A percentile compares a stretch with the other conserved stretches of the same genome.
Evolutionary conservation across 2,329 filamentous ascomycete species (phyloP).

Genomic region (Fonsecaea multimorphosa): DNA sequence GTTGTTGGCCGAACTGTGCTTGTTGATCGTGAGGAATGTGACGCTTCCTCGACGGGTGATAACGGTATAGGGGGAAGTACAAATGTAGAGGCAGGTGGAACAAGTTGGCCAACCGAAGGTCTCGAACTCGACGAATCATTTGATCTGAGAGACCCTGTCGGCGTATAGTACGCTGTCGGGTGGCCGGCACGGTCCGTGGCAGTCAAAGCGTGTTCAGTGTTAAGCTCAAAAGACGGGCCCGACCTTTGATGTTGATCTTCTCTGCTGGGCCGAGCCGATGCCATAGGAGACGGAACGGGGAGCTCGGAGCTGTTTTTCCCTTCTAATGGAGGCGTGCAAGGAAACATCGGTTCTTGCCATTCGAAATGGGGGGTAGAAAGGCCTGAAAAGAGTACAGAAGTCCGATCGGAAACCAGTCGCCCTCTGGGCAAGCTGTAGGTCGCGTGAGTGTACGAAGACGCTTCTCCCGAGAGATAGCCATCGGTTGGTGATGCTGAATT

Average conservation of each 20-base stretch:
- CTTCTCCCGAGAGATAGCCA: conserved; percentile 41
- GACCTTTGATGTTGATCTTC: conserved; percentile 30
- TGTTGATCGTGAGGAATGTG: conserved; percentile 67
- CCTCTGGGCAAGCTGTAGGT: conserved; percentile 85
- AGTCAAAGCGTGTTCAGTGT: conserved; percentile 22
- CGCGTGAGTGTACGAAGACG: conserved; percentile 82
- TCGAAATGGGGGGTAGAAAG: conserved; percentile 62
- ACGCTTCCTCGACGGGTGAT: conserved; percentile 51
- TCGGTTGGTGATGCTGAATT: conserved; percentile 32
- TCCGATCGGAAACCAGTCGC: conserved; percentile 71
- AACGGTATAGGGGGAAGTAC: conserved; percentile 29
- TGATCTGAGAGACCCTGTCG: conserved; percentile 27
- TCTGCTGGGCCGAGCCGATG: conserved; percentile 31
- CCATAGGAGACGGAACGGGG: conserved; percentile 25
- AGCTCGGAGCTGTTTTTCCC: conserved; percentile 28
- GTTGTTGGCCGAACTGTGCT: conserved; percentile 62
- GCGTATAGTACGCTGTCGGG: conserved; percentile 30
- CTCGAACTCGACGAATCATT: conserved; percentile 24
- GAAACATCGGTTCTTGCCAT: conserved; percentile 66
- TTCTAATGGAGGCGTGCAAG: conserved; percentile 46
- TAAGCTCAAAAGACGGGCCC: conserved; percentile 35
- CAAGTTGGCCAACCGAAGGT: conserved; percentile 25
- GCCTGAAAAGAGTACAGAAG: conserved; percentile 66
- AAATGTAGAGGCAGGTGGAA: conserved; percentile 14
- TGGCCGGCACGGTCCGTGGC: conserved; percentile 9